Evolutionary conservation across 1,284 basidiomycete genomes (phyloP).

Genomic region (Pyrrhoderma lamaoense): DNA sequence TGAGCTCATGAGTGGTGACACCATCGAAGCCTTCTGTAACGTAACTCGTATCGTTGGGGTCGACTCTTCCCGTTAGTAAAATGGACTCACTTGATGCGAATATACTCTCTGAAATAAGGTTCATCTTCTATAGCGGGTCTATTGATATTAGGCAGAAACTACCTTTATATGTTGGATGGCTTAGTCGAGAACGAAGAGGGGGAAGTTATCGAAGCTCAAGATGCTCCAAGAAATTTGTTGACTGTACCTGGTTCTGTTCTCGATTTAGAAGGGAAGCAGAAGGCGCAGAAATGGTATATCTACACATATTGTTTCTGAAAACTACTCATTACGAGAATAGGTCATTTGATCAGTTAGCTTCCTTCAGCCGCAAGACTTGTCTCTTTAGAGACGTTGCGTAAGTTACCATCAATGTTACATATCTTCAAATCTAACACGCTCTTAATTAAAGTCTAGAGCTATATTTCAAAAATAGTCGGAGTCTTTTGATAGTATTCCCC

Average conservation of each 20-base stretch:
- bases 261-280: conserved; percentile 69
- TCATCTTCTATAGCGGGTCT: conserved; percentile 57
- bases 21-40: conserved; percentile 85
- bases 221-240: conserved; percentile 78
- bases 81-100: neutral
- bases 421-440: no score
- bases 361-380: conserved; percentile 77
- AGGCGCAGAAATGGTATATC: conserved; percentile 70
- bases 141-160: conserved; percentile 77
- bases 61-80: conserved; percentile 70
- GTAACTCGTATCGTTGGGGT: conserved; percentile 83
- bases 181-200: conserved; percentile 84
- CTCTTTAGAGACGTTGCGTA: conserved; percentile 87
- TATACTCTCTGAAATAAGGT: conserved; percentile 2
- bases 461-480: conserved; percentile 85
- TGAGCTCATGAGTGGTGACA: conserved; percentile 83
- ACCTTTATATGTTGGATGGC: conserved; percentile 89
- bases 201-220: conserved; percentile 83
- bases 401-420: conserved; percentile 27
- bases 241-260: conserved; percentile 81
- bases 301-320: no score
- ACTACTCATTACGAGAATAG: no score
- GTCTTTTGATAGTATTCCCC: conserved; percentile 72
- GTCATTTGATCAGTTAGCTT: conserved; percentile 73
- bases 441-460: conserved; percentile 62